phyloP scores from a whole-genome alignment of 73 alveolate species.

The Paramecium sonneborni region DNA sequence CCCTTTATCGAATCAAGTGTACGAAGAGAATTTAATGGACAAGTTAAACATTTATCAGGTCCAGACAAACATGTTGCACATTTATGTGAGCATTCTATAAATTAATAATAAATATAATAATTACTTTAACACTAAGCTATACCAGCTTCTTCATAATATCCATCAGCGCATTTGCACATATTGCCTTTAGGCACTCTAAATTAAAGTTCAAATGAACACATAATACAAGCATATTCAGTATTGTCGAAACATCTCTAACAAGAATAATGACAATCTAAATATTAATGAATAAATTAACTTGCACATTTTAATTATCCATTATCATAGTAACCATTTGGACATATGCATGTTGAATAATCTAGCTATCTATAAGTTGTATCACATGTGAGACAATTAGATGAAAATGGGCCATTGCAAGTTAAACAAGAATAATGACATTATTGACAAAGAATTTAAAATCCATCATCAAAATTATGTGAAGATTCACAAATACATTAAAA shows the following conservation, averaged over 20 bases:
- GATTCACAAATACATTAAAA: neutral
- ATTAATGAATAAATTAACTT: neutral
- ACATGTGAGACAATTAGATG: neutral
- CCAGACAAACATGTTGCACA: neutral
- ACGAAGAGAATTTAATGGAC: neutral
- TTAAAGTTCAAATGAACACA: neutral
- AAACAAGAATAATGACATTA: neutral
- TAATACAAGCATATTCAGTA: neutral
- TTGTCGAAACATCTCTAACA: neutral
- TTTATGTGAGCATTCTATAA: neutral
- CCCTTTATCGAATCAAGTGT: neutral
- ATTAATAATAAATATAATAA: neutral
- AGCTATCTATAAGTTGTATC: neutral
- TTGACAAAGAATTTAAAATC: neutral
- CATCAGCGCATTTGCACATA: neutral
- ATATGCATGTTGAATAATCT: neutral
- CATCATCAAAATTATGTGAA: neutral
- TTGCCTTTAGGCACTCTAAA: neutral
- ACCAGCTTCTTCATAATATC: neutral
- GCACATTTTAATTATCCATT: neutral
- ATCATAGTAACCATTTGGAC: neutral
- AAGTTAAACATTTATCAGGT: neutral
- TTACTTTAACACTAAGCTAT: neutral
- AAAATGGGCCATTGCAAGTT: neutral
- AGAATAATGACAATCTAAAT: neutral